phyloP scores from a whole-genome alignment of 495 filamentous ascomycete genomes.

The Xylaria longipes region DNA sequence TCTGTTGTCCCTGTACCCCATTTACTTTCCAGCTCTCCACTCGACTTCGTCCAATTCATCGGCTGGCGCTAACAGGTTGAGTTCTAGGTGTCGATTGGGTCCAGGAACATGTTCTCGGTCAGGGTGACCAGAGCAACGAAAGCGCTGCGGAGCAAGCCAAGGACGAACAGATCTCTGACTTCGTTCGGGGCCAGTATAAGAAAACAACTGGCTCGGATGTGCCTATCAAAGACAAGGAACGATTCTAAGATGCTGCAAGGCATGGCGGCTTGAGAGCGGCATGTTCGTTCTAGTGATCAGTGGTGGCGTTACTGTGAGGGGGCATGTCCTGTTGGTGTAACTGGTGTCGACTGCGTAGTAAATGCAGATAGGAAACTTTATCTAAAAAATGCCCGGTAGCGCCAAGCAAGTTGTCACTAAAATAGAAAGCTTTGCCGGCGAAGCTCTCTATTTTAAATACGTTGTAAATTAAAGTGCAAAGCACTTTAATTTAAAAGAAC shows the following conservation, averaged over 20 bases:
- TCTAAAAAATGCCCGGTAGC: no score
- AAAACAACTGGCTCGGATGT: slow-evolving; percentile 64
- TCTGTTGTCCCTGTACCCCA: slow-evolving; percentile 30
- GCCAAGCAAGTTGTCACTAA: no score
- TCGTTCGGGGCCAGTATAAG: slow-evolving; percentile 70
- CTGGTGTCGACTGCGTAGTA: neutral
- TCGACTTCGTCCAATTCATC: neutral
- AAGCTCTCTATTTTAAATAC: no score
- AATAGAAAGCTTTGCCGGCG: no score
- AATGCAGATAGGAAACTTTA: no score
- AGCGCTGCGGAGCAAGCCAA: slow-evolving; percentile 75
- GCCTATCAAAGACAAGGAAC: slow-evolving; percentile 67
- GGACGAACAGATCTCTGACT: slow-evolving; percentile 70
- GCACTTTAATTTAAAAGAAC: no score
- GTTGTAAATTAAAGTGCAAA: no score
- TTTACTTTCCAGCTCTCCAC: neutral
- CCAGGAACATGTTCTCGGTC: slow-evolving; percentile 69
- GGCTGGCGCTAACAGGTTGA: neutral
- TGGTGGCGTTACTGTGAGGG: neutral
- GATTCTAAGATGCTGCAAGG: slow-evolving; percentile 18
- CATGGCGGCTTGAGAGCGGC: neutral
- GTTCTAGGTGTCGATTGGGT: slow-evolving; percentile 68
- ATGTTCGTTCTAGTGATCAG: neutral
- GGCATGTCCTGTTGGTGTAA: neutral
- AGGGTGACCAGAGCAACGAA: slow-evolving; percentile 73